A percentile compares a stretch with the other conserved stretches of the same genome.
Evolutionary conservation across 2,329 filamentous ascomycete species (phyloP).

Genomic region (Fragosphaeria purpurea): DNA sequence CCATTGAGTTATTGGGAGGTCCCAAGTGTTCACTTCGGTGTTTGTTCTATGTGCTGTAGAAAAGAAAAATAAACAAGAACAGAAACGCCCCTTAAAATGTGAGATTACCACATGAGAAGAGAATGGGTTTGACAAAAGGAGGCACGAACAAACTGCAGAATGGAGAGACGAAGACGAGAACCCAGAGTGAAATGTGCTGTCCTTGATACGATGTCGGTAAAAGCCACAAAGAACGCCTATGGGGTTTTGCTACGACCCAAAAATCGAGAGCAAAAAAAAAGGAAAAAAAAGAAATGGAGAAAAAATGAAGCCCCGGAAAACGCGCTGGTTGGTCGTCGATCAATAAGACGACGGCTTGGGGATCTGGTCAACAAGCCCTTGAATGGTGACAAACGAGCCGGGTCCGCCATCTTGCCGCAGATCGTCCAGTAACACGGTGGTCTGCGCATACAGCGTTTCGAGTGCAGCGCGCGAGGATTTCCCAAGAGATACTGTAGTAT

Average conservation of each 20-base stretch:
- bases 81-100: neutral
- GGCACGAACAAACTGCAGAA: neutral
- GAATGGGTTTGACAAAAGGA: no score
- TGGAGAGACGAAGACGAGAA: neutral
- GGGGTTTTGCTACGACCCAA: neutral
- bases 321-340: neutral
- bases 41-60: neutral
- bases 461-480: constrained; percentile 80
- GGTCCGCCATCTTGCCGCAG: constrained; percentile 69
- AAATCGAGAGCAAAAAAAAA: neutral
- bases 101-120: neutral
- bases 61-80: neutral
- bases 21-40: no score
- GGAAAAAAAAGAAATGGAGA: neutral
- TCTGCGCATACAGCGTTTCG: constrained; percentile 79
- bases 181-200: no score
- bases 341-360: constrained; percentile 14
- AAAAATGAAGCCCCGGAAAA: neutral
- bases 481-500: constrained; percentile 64
- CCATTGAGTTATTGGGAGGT: no score
- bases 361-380: constrained; percentile 38
- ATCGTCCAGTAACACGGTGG: constrained; percentile 74
- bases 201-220: no score
- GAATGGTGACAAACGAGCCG: constrained; percentile 66
- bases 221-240: no score